Base-by-base conservation (phyloP, 2,329 filamentous ascomycete genomes). In the Xylaria sp. region DNA sequence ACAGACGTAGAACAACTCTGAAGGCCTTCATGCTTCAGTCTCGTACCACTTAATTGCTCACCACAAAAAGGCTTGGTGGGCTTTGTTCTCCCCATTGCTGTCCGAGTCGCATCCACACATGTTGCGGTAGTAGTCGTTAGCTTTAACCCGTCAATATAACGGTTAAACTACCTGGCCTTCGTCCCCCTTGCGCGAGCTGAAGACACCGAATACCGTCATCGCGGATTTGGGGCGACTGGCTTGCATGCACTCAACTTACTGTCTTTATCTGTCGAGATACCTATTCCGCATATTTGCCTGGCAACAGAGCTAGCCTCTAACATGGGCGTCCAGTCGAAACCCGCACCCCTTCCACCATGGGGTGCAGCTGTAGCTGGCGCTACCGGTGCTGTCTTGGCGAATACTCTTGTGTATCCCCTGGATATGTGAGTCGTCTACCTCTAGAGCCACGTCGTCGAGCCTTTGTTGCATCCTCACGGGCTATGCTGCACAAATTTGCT, bases 331-430 rank as follows among this genome's bases (percentile, higher is more conserved):
- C 86, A 86, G 76, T 89, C 87, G 48, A 95, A 94, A 81, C 86
- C 89, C 72, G 85, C 85, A 62, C 85, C 85, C 73, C 88, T 98
- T 68, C 94, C 96, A 51, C 93, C 96, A 64, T 98, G 95, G 95
- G 95, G 94, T 64, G 91, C 91, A 78, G 96, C 96, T 64, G 90
- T 97, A 73, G 95, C 96, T 71, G 96, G 96, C 77, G 94, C 96
- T 62, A 93, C 93, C 23, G 96, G 96, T 70, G 96, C 96, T 56
- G 94, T 98, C 46, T 86, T 99, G 68, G 96, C 96, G 67, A 99
- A 99, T 85, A 92, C 94, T 54, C 84, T 98, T 71, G 95, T 98
- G 67, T 99, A 99, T 82, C 96, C 96, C 56, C 86, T 99, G 69
- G 96, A 99, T 82, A 94, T 99, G 94, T 97, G 85, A 85, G 92